phyloP scores from a whole-genome alignment of 202 grass and related monocot species.

The Brachypodium distachyon region DNA sequence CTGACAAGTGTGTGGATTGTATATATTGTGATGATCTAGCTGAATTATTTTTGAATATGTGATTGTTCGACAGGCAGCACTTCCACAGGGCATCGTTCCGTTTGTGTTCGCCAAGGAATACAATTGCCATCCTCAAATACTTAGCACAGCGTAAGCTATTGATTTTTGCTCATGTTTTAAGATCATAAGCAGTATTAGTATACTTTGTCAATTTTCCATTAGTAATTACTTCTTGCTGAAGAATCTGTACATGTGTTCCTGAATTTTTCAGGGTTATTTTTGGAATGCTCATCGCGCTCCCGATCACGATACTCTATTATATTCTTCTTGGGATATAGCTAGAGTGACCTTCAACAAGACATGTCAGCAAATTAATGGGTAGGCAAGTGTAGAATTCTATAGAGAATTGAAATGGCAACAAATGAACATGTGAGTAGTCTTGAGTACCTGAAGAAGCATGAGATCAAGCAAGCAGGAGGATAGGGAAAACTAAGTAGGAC shows the following conservation, averaged over 20 bases:
- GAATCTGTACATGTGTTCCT: neutral
- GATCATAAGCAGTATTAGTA: too few relatives aligned
- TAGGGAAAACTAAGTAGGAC: conserved; percentile 35
- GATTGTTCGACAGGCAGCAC: conserved; percentile 64
- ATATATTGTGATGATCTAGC: neutral
- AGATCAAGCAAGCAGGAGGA: conserved; percentile 17
- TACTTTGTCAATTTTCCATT: too few relatives aligned
- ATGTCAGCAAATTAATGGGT: neutral
- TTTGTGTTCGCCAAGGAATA: conserved; percentile 99
- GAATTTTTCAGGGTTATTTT: conserved; percentile 71
- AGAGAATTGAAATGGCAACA: neutral
- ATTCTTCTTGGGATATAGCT: conserved; percentile 81
- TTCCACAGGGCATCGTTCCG: conserved; percentile 95
- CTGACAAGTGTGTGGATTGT: neutral
- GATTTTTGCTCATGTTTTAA: too few relatives aligned
- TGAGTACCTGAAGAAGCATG: conserved; percentile 26
- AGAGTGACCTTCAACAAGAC: conserved; percentile 17
- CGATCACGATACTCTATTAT: conserved; percentile 91
- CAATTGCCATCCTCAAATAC: conserved; percentile 94
- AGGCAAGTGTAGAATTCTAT: conserved; percentile 38
- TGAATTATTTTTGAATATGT: neutral
- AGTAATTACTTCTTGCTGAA: too few relatives aligned
- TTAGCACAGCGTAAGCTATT: conserved; percentile 86
- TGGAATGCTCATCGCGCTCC: conserved; percentile 84
- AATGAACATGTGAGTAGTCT: neutral